A percentile compares a stretch with the other conserved stretches of the same genome.
Conservation (phyloP, 352 stramenopile genomes). For the Globisporangium mamillatum region DNA sequence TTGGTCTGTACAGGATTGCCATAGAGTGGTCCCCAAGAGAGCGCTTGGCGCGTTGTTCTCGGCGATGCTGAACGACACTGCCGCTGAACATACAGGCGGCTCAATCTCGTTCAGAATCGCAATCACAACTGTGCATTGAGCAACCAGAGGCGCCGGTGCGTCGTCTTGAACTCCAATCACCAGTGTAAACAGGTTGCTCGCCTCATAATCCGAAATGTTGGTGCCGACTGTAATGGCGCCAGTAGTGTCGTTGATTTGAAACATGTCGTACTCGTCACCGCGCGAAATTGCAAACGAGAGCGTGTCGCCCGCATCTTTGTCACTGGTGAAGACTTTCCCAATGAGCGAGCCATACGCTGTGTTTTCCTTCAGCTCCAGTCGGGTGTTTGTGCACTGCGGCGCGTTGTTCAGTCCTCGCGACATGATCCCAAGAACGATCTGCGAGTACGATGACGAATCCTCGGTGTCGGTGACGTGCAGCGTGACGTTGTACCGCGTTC, state of each 20-base stretch:
- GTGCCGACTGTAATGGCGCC: slow-evolving; percentile 37
- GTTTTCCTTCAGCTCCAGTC: slow-evolving; percentile 47
- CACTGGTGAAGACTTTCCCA: slow-evolving; percentile 32
- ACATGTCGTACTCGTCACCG: slow-evolving; percentile 37
- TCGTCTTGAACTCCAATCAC: slow-evolving; percentile 46
- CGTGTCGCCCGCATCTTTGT: slow-evolving; percentile 32
- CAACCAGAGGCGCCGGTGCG: slow-evolving; percentile 28
- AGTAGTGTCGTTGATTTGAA: slow-evolving; percentile 43
- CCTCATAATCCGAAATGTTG: slow-evolving; percentile 48
- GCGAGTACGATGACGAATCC: slow-evolving; percentile 31
- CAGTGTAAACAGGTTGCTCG: slow-evolving; percentile 29
- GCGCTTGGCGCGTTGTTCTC: slow-evolving; percentile 32
- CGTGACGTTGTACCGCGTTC: slow-evolving; percentile 19
- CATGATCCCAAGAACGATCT: slow-evolving; percentile 39
- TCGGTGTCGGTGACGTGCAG: slow-evolving; percentile 34
- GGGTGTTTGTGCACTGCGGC: slow-evolving; percentile 27
- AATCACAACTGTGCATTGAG: slow-evolving; percentile 32
- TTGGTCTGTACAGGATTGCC: slow-evolving; percentile 42
- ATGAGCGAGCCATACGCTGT: slow-evolving; percentile 22
- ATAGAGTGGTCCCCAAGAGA: slow-evolving; percentile 29
- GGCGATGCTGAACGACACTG: slow-evolving; percentile 5
- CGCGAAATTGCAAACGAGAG: slow-evolving; percentile 39
- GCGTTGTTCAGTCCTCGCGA: slow-evolving; percentile 51
- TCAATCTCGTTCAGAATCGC: slow-evolving; percentile 38
- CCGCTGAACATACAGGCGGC: slow-evolving; percentile 8